Base-by-base conservation (phyloP, 1,284 basidiomycete genomes). In the Inonotus obliquus region DNA sequence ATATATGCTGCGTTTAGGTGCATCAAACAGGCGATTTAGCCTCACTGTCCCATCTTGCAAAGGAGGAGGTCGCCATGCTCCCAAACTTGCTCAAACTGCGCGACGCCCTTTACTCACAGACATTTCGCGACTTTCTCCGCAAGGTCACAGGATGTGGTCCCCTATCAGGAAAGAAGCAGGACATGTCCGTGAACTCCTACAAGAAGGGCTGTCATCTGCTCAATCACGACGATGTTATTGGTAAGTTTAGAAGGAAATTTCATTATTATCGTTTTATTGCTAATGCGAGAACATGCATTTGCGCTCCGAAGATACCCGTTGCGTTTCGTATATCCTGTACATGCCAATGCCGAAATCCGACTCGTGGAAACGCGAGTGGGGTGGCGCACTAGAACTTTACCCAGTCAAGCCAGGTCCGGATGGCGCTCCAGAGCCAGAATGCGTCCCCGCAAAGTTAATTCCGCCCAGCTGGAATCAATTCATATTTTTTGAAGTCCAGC, bases 1-100 rank as follows among this genome's bases (percentile, higher is more conserved):
- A 32, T 32, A 32, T 32, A 32, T 32, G 32, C 32, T 9, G 44
- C n/a, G 35, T 41, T 21, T 69, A 96, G 93, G 92, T 99, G 68
- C 92, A 96, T 74, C 96, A 98, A 79, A 98, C 96, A 0, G 96
- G 96, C 65, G 96, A 99, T 76, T 85, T 99, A 25, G 92, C 95
- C 11, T 98, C 97, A 49, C 81, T 96, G 41, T 91, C 89, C 65
- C 95, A 87, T 69, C 87, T 99, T 58, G 81, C 87, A 45, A 78
- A 85, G 29, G 79, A 85, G 39, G 91, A 97, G 69, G 82, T 93
- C 59, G 81, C 86, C 1, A 84, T 91, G 56, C 83, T 98, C 47
- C 89, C 92, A 0, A 85, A 82, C 68, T 82, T 96, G 59, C 85
- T 93, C 63, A 77, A 82, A 44, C 86, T 99, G 52, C 91, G 96